Conservation (phyloP, 2,329 filamentous ascomycete species). For the Claviceps africana region DNA sequence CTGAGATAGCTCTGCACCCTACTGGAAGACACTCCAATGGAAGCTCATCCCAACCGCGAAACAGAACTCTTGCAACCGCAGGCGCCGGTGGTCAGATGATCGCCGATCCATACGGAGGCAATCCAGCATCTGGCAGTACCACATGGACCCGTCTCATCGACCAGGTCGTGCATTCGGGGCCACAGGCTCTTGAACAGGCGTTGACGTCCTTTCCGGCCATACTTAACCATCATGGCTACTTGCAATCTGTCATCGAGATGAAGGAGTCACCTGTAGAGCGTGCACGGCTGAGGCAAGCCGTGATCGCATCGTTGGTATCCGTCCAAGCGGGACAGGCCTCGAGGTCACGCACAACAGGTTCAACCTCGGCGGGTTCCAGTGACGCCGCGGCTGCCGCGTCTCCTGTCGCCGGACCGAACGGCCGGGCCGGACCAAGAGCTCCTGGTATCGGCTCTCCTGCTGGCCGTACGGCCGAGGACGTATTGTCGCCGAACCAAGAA, state of each 20-base stretch:
- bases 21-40: not conserved
- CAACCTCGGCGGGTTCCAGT: not conserved
- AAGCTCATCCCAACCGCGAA: slow-evolving; percentile 1
- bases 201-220: slow-evolving; percentile 34
- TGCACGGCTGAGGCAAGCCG: slow-evolving; percentile 34
- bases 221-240: slow-evolving; percentile 31
- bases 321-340: slow-evolving; percentile 30
- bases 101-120: slow-evolving; percentile 2
- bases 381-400: slow-evolving; percentile 1
- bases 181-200: slow-evolving; percentile 29
- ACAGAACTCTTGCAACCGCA: not conserved
- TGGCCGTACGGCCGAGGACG: not conserved
- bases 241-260: slow-evolving; percentile 37
- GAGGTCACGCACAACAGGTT: slow-evolving; percentile 10
- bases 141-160: slow-evolving; percentile 40
- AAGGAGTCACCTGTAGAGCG: slow-evolving; percentile 34
- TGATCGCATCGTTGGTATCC: slow-evolving; percentile 31
- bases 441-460: not conserved
- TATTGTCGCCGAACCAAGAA: not conserved
- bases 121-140: slow-evolving; percentile 13
- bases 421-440: not conserved
- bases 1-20: not conserved
- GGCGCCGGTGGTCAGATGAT: not conserved
- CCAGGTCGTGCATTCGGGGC: slow-evolving; percentile 35
- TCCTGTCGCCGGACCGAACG: not conserved